Conservation (phyloP, 129 eudicot species). For the Smallanthus sonchifolius region DNA sequence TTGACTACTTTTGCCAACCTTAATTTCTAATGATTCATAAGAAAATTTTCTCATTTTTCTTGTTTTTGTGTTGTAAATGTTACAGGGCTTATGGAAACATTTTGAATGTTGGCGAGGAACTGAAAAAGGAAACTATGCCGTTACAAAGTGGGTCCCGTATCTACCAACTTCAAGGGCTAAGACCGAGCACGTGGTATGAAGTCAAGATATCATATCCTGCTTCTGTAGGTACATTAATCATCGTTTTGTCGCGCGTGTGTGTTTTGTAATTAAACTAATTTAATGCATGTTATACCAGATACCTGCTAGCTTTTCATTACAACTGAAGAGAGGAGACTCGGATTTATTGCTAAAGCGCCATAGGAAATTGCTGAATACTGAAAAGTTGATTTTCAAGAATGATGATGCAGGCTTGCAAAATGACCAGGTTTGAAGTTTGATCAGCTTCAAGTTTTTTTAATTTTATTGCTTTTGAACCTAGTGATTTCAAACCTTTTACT, state of each 20-base stretch:
- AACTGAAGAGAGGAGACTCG: slow-evolving; percentile 45
- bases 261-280: not conserved
- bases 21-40: not conserved
- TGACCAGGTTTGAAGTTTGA: slow-evolving; percentile 62
- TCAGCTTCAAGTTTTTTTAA: not conserved
- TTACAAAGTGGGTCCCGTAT: slow-evolving; percentile 61
- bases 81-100: slow-evolving; percentile 38
- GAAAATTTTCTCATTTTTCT: not conserved
- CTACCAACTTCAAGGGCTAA: slow-evolving; percentile 67
- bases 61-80: slow-evolving; percentile 4
- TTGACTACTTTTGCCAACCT: not conserved
- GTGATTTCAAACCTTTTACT: not conserved
- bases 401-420: slow-evolving; percentile 23
- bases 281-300: slow-evolving; percentile 40
- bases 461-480: not conserved
- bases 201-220: slow-evolving; percentile 99
- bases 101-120: slow-evolving; percentile 66
- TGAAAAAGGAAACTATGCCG: slow-evolving; percentile 57
- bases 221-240: slow-evolving; percentile 62
- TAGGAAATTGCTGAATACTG: slow-evolving; percentile 84
- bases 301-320: slow-evolving; percentile 73
- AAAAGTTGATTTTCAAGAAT: slow-evolving; percentile 72
- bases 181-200: slow-evolving; percentile 69
- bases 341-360: slow-evolving; percentile 37
- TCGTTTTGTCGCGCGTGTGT: not conserved